These are phyloP conservation scores for Fusarium subglutinans DNA, from an alignment of 2,329 filamentous ascomycete genomes.

Conservation along the genomic window DNA sequence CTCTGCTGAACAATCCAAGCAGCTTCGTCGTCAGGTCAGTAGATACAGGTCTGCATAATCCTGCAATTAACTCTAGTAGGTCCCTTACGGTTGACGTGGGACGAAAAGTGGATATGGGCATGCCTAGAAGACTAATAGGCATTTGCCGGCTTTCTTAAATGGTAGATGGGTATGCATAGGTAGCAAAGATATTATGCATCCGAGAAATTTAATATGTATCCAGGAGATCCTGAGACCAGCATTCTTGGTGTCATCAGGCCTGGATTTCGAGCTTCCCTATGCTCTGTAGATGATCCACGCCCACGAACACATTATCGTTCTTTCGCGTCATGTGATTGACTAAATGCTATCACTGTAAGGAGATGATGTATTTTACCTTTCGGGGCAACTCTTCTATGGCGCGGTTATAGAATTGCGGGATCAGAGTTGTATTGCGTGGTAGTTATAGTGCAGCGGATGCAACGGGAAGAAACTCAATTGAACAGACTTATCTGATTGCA, in stretches of 20 bases:
- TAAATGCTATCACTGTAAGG: accelerated
- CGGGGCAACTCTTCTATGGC: accelerated
- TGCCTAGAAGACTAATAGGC: no score
- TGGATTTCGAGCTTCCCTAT: no score
- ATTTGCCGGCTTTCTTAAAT: no score
- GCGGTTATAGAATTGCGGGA: neutral
- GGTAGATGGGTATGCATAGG: no score
- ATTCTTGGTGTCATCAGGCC: neutral
- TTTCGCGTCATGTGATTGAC: neutral
- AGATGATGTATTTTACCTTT: neutral
- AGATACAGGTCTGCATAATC: no score
- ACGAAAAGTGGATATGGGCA: no score
- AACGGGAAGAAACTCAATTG: neutral
- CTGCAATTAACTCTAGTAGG: no score
- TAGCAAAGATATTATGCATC: no score
- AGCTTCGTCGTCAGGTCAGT: accelerated
- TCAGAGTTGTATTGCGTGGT: neutral
- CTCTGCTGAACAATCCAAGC: no score
- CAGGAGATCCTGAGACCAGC: accelerated
- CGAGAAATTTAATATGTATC: no score
- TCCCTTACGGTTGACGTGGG: no score
- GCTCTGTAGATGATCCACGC: neutral
- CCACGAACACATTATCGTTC: neutral
- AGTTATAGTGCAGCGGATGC: neutral
- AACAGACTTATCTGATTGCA: accelerated